Evolutionary conservation across 805 yeast species (phyloP).

Genomic region (Cyberlindnera japonica): DNA sequence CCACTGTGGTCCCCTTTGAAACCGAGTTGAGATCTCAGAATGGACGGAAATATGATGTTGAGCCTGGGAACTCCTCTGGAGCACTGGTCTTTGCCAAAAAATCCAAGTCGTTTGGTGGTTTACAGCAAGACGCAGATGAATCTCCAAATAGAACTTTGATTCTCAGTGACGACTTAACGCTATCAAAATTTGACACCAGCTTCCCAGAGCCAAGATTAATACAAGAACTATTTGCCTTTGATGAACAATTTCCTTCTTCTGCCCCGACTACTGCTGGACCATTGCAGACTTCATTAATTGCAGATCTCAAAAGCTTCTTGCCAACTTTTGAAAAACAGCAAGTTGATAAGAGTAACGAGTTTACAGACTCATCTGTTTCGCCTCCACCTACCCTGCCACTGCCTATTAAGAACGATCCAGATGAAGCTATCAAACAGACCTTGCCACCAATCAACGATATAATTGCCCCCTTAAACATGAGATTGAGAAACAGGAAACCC

Average conservation of each 20-base stretch:
- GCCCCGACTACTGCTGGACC: slow-evolving; percentile 5
- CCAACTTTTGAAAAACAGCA: not conserved
- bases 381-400: not conserved
- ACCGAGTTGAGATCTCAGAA: slow-evolving; percentile 6
- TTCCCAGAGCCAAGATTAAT: slow-evolving; percentile 21
- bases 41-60: slow-evolving; percentile 1
- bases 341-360: not conserved
- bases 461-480: not conserved
- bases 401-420: not conserved
- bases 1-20: slow-evolving; percentile 12
- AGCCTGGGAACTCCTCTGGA: no score
- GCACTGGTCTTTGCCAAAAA: slow-evolving; percentile 3
- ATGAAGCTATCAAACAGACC: not conserved
- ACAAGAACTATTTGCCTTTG: slow-evolving; percentile 17
- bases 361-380: not conserved
- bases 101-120: not conserved
- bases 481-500: slow-evolving; percentile 2
- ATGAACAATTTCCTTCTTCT: slow-evolving; percentile 13
- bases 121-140: no score
- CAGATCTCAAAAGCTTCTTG: not conserved
- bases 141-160: slow-evolving; percentile 1
- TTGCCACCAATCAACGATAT: slow-evolving; percentile 1
- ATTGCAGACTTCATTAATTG: not conserved
- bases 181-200: slow-evolving; percentile 18
- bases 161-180: slow-evolving; percentile 13